These are phyloP conservation scores for Hypoxylon intermedium DNA, from an alignment of 495 filamentous ascomycete species.

Conservation along the genomic window DNA sequence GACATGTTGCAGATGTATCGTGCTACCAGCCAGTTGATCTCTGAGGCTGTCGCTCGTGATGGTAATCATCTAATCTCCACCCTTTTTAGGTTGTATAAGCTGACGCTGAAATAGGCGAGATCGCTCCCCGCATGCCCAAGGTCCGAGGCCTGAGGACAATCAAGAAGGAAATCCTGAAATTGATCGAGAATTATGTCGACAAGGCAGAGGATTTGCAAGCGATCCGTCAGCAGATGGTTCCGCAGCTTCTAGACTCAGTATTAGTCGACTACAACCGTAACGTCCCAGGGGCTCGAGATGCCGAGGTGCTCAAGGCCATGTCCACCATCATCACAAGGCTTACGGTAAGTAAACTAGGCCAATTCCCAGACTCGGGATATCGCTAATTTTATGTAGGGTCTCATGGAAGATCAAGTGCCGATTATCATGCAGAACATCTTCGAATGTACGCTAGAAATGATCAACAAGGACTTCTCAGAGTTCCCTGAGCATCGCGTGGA, in stretches of 20 bases:
- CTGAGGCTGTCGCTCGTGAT: slow-evolving; percentile 83
- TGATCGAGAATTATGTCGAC: slow-evolving; percentile 96
- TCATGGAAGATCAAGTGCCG: slow-evolving; percentile 98
- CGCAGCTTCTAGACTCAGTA: slow-evolving; percentile 94
- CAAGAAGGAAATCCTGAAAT: slow-evolving; percentile 99
- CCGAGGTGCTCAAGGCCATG: slow-evolving; percentile 96
- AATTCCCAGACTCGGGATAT: background rate
- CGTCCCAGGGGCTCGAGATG: slow-evolving; percentile 93
- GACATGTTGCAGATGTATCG: slow-evolving; percentile 99
- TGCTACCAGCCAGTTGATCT: slow-evolving; percentile 93
- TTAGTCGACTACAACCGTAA: slow-evolving; percentile 96
- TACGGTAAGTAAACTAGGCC: slow-evolving; percentile 70
- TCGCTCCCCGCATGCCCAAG: slow-evolving; percentile 97
- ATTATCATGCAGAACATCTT: slow-evolving; percentile 99
- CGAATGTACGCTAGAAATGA: slow-evolving; percentile 98
- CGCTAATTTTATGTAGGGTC: slow-evolving; percentile 55
- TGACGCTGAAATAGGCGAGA: slow-evolving; percentile 63
- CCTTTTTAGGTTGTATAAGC: slow-evolving; percentile 24
- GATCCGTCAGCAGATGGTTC: slow-evolving; percentile 90
- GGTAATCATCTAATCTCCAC: slow-evolving; percentile 60
- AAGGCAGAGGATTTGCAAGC: slow-evolving; percentile 96
- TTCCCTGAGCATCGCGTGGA: slow-evolving; percentile 98
- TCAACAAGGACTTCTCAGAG: slow-evolving; percentile 99
- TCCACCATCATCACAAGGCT: slow-evolving; percentile 96
- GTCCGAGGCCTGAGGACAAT: slow-evolving; percentile 94